Evolutionary conservation across 2,329 filamentous ascomycete species (phyloP).

Genomic region (Ceratocystiopsis minuta): DNA sequence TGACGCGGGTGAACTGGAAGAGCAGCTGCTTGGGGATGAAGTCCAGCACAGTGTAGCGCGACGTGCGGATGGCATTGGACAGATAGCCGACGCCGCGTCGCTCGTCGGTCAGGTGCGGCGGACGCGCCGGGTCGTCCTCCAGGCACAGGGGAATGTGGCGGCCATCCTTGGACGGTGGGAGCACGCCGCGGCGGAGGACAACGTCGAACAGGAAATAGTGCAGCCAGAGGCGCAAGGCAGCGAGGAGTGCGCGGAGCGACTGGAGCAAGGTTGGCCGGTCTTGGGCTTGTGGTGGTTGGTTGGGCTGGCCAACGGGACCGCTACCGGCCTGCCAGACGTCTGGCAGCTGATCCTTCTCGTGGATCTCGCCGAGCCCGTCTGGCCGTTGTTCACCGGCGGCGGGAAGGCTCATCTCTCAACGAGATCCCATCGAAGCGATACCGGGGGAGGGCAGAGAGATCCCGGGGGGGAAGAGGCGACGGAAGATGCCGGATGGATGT

Average conservation of each 20-base stretch:
- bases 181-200: conserved; percentile 10
- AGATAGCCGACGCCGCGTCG: conserved; percentile 34
- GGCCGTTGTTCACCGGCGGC: too few species aligned
- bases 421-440: too few species aligned
- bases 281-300: background rate
- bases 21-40: conserved; percentile 73
- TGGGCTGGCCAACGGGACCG: too few species aligned
- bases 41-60: conserved; percentile 67
- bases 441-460: too few species aligned
- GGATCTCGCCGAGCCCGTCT: too few species aligned
- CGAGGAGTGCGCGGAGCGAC: background rate
- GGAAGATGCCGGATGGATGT: too few species aligned
- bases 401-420: too few species aligned
- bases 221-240: conserved; percentile 14
- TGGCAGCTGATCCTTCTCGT: too few species aligned
- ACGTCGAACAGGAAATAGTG: conserved; percentile 25
- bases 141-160: conserved; percentile 17
- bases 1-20: conserved; percentile 71
- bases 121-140: conserved; percentile 14
- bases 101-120: conserved; percentile 24
- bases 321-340: too few species aligned
- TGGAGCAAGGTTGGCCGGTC: background rate
- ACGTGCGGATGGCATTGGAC: conserved; percentile 56
- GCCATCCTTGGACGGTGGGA: conserved; percentile 13
- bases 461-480: too few species aligned